Evolutionary conservation across 345 rosid species (phyloP).

Genomic region (Eucalyptus cloeziana): DNA sequence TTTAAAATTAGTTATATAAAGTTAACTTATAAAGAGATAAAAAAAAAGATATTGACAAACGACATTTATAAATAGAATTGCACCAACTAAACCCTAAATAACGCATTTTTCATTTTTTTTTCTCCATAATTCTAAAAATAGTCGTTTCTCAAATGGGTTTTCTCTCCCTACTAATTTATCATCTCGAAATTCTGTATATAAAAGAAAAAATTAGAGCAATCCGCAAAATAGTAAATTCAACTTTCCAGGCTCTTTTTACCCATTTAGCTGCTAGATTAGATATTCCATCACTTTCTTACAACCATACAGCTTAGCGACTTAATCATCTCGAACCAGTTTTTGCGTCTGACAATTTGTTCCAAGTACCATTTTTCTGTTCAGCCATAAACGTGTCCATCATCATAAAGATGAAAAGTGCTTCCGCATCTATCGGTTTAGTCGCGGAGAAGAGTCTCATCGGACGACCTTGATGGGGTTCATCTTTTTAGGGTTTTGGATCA

Average conservation of each 20-base stretch:
- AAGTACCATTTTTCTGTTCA: not conserved
- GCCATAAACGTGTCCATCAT: not conserved
- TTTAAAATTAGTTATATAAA: not conserved
- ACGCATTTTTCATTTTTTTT: not conserved
- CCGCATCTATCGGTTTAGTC: no score
- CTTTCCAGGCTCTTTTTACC: not conserved
- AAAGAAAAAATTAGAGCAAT: no score
- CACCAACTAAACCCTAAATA: not conserved
- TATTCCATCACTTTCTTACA: not conserved
- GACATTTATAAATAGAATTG: not conserved
- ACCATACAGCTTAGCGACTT: not conserved
- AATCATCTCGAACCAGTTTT: not conserved
- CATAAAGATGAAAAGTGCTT: not conserved
- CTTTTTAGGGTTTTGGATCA: not conserved
- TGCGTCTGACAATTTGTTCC: not conserved
- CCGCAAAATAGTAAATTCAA: not conserved
- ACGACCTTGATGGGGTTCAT: not conserved
- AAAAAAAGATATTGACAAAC: not conserved
- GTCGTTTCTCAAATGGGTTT: not conserved
- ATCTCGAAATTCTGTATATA: no score
- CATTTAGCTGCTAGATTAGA: not conserved
- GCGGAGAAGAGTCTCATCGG: no score
- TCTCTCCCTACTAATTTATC: not conserved
- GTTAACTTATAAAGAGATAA: not conserved
- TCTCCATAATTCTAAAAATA: not conserved